These are phyloP conservation scores for Plenodomus biglobosus DNA, from an alignment of 2,329 filamentous ascomycete species.

Conservation along the genomic window DNA sequence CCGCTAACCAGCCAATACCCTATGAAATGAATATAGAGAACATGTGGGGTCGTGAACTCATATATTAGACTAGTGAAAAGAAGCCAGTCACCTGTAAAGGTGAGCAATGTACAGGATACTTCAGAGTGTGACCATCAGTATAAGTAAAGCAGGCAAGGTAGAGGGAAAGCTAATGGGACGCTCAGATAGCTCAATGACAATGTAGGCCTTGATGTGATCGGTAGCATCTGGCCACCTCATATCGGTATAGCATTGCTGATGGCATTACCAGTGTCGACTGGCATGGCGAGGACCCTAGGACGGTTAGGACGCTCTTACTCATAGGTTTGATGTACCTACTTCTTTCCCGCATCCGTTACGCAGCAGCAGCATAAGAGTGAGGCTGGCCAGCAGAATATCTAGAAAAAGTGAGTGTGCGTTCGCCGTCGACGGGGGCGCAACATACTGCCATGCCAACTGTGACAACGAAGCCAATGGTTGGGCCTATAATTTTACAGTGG, in stretches of 20 bases:
- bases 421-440: constrained; percentile 7
- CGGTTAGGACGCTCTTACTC: constrained; percentile 15
- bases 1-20: not conserved
- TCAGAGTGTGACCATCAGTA: too few species aligned
- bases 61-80: constrained; percentile 1
- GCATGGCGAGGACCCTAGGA: constrained; percentile 53
- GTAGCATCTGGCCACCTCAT: constrained; percentile 28
- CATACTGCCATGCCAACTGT: constrained; percentile 55
- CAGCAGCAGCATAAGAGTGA: constrained; percentile 60
- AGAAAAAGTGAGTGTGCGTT: constrained; percentile 6
- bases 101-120: constrained; percentile 5
- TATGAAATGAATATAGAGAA: not conserved
- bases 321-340: constrained; percentile 43
- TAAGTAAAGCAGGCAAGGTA: too few species aligned
- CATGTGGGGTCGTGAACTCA: not conserved
- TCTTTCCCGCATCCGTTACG: constrained; percentile 56
- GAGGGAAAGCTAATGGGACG: not conserved
- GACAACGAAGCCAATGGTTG: constrained; percentile 55
- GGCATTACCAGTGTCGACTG: constrained; percentile 55
- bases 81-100: not conserved
- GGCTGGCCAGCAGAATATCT: constrained; percentile 59
- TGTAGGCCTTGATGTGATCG: not conserved
- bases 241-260: constrained; percentile 53
- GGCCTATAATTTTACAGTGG: constrained; percentile 59
- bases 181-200: too few species aligned